A percentile compares a stretch with the other conserved stretches of the same genome.
These are phyloP conservation scores for Sistotremastrum niveocremeum DNA, from an alignment of 768 basidiomycete genomes.

Conservation along the genomic window DNA sequence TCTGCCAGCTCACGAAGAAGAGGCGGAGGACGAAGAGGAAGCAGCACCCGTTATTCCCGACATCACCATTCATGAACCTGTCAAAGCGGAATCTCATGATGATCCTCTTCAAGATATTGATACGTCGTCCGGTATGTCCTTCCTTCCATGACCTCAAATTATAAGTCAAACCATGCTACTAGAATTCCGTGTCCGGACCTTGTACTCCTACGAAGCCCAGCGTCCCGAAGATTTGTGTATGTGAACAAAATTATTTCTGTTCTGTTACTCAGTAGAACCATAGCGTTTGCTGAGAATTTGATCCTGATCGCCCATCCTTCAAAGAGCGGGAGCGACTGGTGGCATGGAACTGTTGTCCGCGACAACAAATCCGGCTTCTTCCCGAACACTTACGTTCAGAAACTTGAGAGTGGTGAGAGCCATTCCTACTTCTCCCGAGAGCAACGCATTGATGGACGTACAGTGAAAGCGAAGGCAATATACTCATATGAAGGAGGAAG, in stretches of 20 bases:
- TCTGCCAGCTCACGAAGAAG: conserved; percentile 43
- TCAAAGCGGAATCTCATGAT: conserved; percentile 19
- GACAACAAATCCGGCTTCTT: conserved; percentile 72
- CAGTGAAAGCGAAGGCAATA: conserved; percentile 59
- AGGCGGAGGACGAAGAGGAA: conserved; percentile 40
- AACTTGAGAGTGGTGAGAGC: conserved; percentile 49
- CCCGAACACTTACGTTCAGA: conserved; percentile 79
- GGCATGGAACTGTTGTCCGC: conserved; percentile 64
- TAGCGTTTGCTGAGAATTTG: conserved; percentile 71
- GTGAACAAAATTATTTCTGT: conserved; percentile 18
- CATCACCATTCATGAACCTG: conserved; percentile 41
- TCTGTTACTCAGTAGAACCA: neutral
- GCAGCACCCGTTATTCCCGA: conserved; percentile 28
- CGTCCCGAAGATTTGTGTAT: conserved; percentile 78
- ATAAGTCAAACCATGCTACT: conserved; percentile 6
- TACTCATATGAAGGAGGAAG: conserved; percentile 63
- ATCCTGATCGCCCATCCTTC: conserved; percentile 75
- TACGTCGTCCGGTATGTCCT: conserved; percentile 37
- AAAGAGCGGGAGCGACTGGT: conserved; percentile 82
- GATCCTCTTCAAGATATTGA: conserved; percentile 68
- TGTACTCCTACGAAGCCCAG: conserved; percentile 80
- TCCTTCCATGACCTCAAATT: neutral
- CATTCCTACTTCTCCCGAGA: neutral
- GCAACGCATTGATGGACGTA: too few species aligned
- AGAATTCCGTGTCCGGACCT: conserved; percentile 67